Base-by-base conservation (phyloP, 371 early-diverging fungal species). In the Circinella minor region DNA sequence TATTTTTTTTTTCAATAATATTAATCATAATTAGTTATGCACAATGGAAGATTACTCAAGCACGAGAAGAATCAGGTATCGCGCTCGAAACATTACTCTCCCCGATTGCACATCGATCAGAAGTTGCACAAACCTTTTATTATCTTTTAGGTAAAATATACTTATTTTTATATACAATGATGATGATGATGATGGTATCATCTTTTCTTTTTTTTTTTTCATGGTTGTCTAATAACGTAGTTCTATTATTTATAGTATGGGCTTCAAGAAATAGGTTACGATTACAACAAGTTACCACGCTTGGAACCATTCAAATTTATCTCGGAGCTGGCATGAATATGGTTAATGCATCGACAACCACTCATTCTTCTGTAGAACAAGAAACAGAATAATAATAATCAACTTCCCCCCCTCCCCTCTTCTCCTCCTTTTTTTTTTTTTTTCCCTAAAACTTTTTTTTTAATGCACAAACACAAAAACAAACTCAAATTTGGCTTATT, bases 101-200 rank as follows among this genome's bases (percentile, higher is more conserved):
- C 27, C 57, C 57, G 57, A 57, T n/a, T n/a, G 57, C 57, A 34
- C 57, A 57, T 57, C 57, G 57, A 57, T 57, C 57, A 57, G 57
- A 57, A 57, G 57, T 57, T 57, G 57, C 57, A 57, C 57, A 57
- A 57, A 34, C 57, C 0, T 18, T 57, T 34, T 57, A 57, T 57
- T 27, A 57, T 57, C 57, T 57, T 27, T 4, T 57, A 5, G 27
- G 57, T 57, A 51, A 43, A 11, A 43, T 27, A 27, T 27, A 43
- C 43, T 6, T 9, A 6, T 0, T 6, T 43, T 43, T 43, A 43
- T 9, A 9, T 9, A 11, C 9, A 43, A 43, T n/a, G 51, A 17
- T 51, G n/a, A n/a, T n/a, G n/a, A n/a, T n/a, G n/a, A n/a, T n/a
- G n/a, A n/a, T n/a, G n/a, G n/a, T n/a, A n/a, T n/a, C 51, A 51